A percentile compares a stretch with the other conserved stretches of the same genome.
Evolutionary conservation across 495 filamentous ascomycete genomes (phyloP).

Genomic region (Ascodesmis nigricans): DNA sequence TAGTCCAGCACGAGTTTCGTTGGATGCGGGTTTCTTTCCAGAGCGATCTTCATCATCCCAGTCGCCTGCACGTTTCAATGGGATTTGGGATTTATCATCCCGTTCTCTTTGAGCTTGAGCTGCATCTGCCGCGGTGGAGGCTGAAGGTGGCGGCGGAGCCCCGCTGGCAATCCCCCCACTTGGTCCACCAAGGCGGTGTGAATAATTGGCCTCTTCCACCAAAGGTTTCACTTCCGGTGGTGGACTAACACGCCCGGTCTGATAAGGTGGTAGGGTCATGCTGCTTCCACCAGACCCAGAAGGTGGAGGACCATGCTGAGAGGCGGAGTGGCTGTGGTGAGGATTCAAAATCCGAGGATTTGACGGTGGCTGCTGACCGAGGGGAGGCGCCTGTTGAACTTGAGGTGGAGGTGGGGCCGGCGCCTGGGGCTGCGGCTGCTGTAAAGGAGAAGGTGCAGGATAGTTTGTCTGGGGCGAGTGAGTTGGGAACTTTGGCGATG

Average conservation of each 20-base stretch:
- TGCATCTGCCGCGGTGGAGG: conserved; percentile 49
- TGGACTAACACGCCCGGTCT: conserved; percentile 38
- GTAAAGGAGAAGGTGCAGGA: conserved; percentile 23
- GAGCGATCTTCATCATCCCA: conserved; percentile 62
- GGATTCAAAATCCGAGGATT: conserved; percentile 51
- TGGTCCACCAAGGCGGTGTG: conserved; percentile 53
- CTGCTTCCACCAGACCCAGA: conserved; percentile 30
- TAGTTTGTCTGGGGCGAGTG: conserved; percentile 16
- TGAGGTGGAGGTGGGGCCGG: conserved; percentile 41
- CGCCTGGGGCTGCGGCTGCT: conserved; percentile 23
- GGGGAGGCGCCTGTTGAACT: conserved; percentile 25
- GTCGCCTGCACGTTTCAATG: conserved; percentile 66
- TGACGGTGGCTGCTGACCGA: conserved; percentile 21
- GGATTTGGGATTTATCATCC: conserved; percentile 33
- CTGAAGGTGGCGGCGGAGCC: conserved; percentile 50
- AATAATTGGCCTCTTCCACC: conserved; percentile 61
- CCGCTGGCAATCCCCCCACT: conserved; percentile 52
- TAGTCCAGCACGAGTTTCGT: conserved; percentile 66
- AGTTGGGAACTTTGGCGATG: conserved; percentile 35
- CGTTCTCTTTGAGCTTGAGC: conserved; percentile 67
- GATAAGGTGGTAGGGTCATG: conserved; percentile 24
- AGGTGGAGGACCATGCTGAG: conserved; percentile 28
- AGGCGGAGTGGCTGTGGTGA: conserved; percentile 23
- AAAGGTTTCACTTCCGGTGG: conserved; percentile 67
- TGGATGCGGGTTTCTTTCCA: conserved; percentile 62